Evolutionary conservation across 1,284 basidiomycete species (phyloP).

Genomic region (Trichosporon faecale): DNA sequence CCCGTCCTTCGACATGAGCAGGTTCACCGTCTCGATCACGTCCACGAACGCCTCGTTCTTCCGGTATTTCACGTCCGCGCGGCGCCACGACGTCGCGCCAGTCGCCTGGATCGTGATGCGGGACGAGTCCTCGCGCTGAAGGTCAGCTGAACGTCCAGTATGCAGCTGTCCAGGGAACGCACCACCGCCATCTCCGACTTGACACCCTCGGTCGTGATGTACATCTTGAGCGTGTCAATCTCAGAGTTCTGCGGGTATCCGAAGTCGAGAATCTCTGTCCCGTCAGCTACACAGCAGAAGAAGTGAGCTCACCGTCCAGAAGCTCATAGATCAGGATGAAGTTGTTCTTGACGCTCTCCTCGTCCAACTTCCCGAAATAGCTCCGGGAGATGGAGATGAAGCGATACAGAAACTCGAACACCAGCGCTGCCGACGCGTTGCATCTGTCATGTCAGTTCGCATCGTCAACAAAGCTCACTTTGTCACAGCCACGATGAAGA

Average conservation of each 20-base stretch:
- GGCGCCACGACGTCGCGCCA: constrained; percentile 87
- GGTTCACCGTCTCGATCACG: constrained; percentile 92
- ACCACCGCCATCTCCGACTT: constrained; percentile 77
- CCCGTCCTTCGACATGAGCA: constrained; percentile 94
- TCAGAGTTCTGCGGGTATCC: constrained; percentile 99
- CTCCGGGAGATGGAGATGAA: constrained; percentile 89
- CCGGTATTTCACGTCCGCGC: constrained; percentile 92
- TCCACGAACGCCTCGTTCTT: constrained; percentile 99
- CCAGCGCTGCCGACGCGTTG: constrained; percentile 94
- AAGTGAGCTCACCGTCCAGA: constrained; percentile 70
- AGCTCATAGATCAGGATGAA: constrained; percentile 95
- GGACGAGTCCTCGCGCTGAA: constrained; percentile 81
- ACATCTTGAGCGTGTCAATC: constrained; percentile 93
- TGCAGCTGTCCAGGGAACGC: constrained; percentile 38
- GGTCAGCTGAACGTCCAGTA: constrained; percentile 11
- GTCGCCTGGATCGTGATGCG: constrained; percentile 97
- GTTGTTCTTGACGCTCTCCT: constrained; percentile 98
- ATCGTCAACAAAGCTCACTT: constrained; percentile 62
- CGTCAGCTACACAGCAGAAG: background rate
- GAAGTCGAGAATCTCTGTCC: constrained; percentile 91
- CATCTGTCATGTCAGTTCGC: constrained; percentile 57
- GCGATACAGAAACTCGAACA: constrained; percentile 96
- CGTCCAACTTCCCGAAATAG: constrained; percentile 97
- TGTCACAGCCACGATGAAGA: constrained; percentile 91
- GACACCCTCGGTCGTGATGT: constrained; percentile 96